Percentiles rank a stretch among this genome's conserved stretches.
Conservation (phyloP, 495 filamentous ascomycete genomes). For the Aspergillus ellipticus region DNA sequence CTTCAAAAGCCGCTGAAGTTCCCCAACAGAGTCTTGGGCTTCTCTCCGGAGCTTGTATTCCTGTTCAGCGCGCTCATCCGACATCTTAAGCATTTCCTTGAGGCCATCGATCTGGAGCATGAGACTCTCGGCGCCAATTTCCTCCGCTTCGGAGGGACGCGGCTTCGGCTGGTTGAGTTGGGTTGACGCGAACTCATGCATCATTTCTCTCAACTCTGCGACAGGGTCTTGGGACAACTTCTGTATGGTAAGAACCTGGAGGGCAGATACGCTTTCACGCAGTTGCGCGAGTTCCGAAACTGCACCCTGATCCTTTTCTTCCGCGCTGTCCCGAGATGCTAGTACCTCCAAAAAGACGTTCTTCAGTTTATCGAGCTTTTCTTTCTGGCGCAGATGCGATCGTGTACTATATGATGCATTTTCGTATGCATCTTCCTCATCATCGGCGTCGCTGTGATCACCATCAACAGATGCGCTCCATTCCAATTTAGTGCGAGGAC, state of each 20-base stretch:
- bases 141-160: constrained; percentile 40
- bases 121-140: constrained; percentile 46
- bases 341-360: constrained; percentile 74
- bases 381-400: constrained; percentile 61
- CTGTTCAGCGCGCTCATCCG: constrained; percentile 49
- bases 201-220: constrained; percentile 40
- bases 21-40: constrained; percentile 68
- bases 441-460: constrained; percentile 86
- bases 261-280: constrained; percentile 54
- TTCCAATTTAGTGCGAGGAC: constrained; percentile 33
- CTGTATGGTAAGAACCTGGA: constrained; percentile 46
- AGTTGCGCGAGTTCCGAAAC: constrained; percentile 48
- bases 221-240: constrained; percentile 38
- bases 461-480: constrained; percentile 59
- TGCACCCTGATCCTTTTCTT: constrained; percentile 31
- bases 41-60: constrained; percentile 64
- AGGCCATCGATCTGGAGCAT: constrained; percentile 52
- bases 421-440: constrained; percentile 76
- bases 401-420: constrained; percentile 45
- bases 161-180: constrained; percentile 33
- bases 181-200: constrained; percentile 43
- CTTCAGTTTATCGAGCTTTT: constrained; percentile 81
- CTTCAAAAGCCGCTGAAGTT: constrained; percentile 65
- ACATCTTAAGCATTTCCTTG: constrained; percentile 50
- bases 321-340: constrained; percentile 47